Evolutionary conservation across 2,329 filamentous ascomycete genomes (phyloP).

Genomic region (Tolypocladium amazonense): DNA sequence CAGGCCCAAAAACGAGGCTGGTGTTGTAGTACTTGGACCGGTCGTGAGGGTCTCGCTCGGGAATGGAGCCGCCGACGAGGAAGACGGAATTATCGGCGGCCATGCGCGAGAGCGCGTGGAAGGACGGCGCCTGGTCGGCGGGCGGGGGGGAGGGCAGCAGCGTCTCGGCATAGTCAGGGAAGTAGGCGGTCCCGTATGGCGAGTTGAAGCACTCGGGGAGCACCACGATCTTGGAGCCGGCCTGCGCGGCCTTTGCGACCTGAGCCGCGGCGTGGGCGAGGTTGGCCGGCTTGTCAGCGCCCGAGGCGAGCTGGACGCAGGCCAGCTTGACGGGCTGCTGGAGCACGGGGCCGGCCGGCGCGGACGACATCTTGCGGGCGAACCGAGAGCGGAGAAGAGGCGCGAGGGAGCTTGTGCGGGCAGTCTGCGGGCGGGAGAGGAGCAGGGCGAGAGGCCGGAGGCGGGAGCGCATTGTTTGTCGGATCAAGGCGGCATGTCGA

Average conservation of each 20-base stretch:
- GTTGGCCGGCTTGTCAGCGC: slow-evolving; percentile 76
- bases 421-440: not conserved
- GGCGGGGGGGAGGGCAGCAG: slow-evolving; percentile 68
- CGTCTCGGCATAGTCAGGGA: slow-evolving; percentile 83
- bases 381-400: slow-evolving; percentile 2
- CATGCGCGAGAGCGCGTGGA: slow-evolving; percentile 70
- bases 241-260: slow-evolving; percentile 67
- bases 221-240: slow-evolving; percentile 77
- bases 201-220: slow-evolving; percentile 99
- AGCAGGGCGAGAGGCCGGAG: not conserved
- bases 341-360: slow-evolving; percentile 38
- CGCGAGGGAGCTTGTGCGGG: not conserved
- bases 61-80: slow-evolving; percentile 85
- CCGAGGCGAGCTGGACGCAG: slow-evolving; percentile 70
- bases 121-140: slow-evolving; percentile 64
- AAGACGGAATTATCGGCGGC: slow-evolving; percentile 71
- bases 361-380: slow-evolving; percentile 23
- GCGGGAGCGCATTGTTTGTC: not conserved
- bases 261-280: slow-evolving; percentile 70
- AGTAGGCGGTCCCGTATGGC: slow-evolving; percentile 84
- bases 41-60: slow-evolving; percentile 51
- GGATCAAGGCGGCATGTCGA: not conserved
- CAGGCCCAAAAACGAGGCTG: slow-evolving; percentile 68
- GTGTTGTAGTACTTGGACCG: slow-evolving; percentile 79
- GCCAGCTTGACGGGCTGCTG: slow-evolving; percentile 71